phyloP scores from a whole-genome alignment of 441 rosid species.

The Pelargonium myrrhifolium region DNA sequence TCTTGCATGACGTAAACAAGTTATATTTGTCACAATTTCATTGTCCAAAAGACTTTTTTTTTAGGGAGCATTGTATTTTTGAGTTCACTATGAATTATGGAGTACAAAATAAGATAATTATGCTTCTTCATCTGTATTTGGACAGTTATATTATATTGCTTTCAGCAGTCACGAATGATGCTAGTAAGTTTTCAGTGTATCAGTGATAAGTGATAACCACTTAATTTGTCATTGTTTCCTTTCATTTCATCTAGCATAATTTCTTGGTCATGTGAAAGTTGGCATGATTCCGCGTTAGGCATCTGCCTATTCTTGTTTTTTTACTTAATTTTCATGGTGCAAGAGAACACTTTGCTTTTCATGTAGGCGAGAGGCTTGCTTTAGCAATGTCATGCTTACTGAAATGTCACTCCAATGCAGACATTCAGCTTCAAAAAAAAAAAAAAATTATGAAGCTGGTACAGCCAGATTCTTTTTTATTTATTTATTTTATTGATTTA shows the following conservation, averaged over 20 bases:
- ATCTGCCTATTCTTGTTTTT: not conserved
- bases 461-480: not conserved
- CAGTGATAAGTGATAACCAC: not conserved
- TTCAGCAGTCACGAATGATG: not conserved
- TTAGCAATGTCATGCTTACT: not conserved
- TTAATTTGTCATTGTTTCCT: not conserved
- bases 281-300: not conserved
- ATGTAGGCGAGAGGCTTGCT: not conserved
- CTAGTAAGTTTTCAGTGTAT: not conserved
- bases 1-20: not conserved
- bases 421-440: not conserved
- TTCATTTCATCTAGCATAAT: not conserved
- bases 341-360: constrained; percentile 1
- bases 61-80: not conserved
- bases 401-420: not conserved
- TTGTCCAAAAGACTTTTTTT: not conserved
- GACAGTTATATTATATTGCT: not conserved
- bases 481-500: too few species aligned
- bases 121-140: not conserved
- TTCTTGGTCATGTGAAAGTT: not conserved
- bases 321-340: not conserved
- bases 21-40: too few species aligned
- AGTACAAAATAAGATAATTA: not conserved
- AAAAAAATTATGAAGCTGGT: not conserved
- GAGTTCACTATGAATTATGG: not conserved